A percentile compares a stretch with the other conserved stretches of the same genome.
Evolutionary conservation across 768 basidiomycete genomes (phyloP).

Genomic region (Cystofilobasidium ferigula): DNA sequence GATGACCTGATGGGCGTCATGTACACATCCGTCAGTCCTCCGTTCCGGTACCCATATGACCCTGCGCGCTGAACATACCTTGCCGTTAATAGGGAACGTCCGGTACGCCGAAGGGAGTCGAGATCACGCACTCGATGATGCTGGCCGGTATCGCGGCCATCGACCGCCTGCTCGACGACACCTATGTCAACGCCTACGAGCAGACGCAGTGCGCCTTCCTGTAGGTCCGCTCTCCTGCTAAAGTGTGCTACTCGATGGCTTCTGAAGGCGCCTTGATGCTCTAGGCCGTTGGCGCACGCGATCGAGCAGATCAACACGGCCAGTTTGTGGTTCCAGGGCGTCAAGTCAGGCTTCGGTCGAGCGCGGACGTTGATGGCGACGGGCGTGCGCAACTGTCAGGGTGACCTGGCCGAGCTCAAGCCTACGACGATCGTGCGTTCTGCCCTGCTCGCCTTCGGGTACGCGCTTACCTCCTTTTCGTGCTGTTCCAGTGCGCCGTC

Average conservation of each 20-base stretch:
- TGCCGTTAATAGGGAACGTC: slow-evolving; percentile 63
- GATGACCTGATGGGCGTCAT: slow-evolving; percentile 56
- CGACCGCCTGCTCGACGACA: slow-evolving; percentile 52
- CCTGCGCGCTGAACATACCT: no score
- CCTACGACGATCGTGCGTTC: slow-evolving; percentile 40
- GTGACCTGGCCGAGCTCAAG: slow-evolving; percentile 70
- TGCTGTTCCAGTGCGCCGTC: slow-evolving; percentile 8
- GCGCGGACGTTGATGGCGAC: slow-evolving; percentile 93
- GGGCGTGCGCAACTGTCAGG: slow-evolving; percentile 75
- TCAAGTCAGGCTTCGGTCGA: slow-evolving; percentile 76
- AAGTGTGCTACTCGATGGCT: no score
- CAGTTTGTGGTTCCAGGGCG: slow-evolving; percentile 57
- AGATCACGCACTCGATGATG: slow-evolving; percentile 76
- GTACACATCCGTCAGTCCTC: slow-evolving; percentile 51
- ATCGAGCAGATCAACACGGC: slow-evolving; percentile 90
- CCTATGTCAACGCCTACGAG: slow-evolving; percentile 43
- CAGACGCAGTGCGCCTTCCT: slow-evolving; percentile 28
- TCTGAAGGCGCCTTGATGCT: no score
- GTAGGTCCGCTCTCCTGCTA: neutral
- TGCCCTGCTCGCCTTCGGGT: neutral
- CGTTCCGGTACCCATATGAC: no score
- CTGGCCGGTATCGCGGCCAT: slow-evolving; percentile 64
- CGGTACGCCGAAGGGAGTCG: slow-evolving; percentile 86
- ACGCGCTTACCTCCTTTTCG: no score
- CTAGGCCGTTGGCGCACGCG: slow-evolving; percentile 51